Conservation (phyloP, 2,329 filamentous ascomycete genomes). For the Chalara sp. region DNA sequence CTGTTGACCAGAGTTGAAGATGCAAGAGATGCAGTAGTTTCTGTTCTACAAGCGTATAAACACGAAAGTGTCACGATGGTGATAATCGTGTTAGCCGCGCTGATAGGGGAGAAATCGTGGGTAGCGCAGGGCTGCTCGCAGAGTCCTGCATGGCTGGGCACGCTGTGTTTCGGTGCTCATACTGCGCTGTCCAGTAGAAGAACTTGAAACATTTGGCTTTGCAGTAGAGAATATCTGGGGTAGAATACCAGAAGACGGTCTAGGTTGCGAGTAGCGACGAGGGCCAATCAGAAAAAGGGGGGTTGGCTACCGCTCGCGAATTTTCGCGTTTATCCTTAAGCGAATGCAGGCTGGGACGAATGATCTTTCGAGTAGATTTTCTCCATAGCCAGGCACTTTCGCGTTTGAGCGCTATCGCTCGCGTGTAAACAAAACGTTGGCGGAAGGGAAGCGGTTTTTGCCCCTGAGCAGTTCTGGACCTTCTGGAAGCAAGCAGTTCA, state of each 20-base stretch:
- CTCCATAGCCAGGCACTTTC: too few relatives aligned
- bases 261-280: background rate
- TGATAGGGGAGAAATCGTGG: background rate
- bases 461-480: too few relatives aligned
- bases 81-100: background rate
- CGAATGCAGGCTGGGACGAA: too few relatives aligned
- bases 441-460: too few relatives aligned
- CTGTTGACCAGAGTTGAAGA: background rate
- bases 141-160: constrained; percentile 1
- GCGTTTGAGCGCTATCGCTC: too few relatives aligned
- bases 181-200: background rate
- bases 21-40: constrained; percentile 7
- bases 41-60: constrained; percentile 11
- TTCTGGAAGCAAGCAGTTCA: background rate
- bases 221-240: background rate
- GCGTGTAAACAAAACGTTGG: too few relatives aligned
- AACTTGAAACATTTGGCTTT: constrained; percentile 1
- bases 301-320: background rate
- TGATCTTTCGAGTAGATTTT: too few relatives aligned
- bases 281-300: background rate
- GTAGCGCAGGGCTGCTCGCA: background rate
- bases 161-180: background rate
- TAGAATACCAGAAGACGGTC: background rate
- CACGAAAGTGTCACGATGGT: constrained; percentile 22
- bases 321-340: background rate